Evolutionary conservation across 2,329 filamentous ascomycete species (phyloP), one percentile per base, ranked within the genome.

Genomic region (Paracoccidioides lutzii): DNA sequence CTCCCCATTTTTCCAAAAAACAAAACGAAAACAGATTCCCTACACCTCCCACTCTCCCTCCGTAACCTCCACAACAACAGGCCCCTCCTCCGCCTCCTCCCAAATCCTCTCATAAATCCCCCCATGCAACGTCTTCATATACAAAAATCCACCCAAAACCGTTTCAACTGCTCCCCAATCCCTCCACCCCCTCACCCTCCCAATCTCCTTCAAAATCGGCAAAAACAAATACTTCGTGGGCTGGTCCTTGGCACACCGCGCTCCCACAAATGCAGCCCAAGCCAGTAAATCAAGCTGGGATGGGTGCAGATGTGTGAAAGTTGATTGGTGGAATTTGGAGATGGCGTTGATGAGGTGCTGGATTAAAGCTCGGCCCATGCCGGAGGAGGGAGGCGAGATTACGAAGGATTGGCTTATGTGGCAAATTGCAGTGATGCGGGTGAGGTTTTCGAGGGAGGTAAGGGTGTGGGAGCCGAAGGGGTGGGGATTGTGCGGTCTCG

Each of bases 211-310:
- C 32, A 70, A 58, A 10, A 60, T 60, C 44, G 65, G 60, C 45
- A 69, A 56, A 59, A 70, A 70, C 66, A 65, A 69, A 2, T 60
- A 55, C 49, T 63, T 59, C 50, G 68, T 63, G 3, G 56, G n/a
- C 32, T 67, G 65, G 7, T 62, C 63, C n/a, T 57, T 52, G 5
- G 67, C 65, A 12, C 64, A 62, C 38, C 68, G 64, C n/a, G 66
- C 67, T 10, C 66, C 68, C 30, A 70, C 57, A 35, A 70, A 69
- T 12, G 67, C 54, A 6, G 62, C 64, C 69, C 69, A 71, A 3
- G 64, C 64, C 44, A 67, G 58, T 7, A 69, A 58, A 15, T 59
- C 63, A 42, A 63, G 58, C 61, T 61, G 42, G 59, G 61, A 4
- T 59, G 57, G 44, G 60, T 52, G 28, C 48, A 56, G 28, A 57